Base-by-base conservation (phyloP, 345 rosid species). In the Geranium brycei region DNA sequence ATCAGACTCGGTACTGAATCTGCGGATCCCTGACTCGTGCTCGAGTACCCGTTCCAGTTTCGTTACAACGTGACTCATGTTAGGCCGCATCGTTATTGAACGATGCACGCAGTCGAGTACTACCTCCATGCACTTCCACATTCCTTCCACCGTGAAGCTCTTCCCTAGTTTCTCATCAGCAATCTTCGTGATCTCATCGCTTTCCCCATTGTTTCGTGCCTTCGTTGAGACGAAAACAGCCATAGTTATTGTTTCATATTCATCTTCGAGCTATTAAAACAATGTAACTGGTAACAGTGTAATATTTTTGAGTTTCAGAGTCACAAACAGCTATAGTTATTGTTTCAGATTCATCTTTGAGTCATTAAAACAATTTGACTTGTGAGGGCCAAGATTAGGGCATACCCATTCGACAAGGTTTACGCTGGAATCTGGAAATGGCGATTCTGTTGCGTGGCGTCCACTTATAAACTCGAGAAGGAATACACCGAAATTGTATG, bases 401-500 rank as follows among this genome's bases (percentile, higher is more conserved):
- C 88, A 71, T 86, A 92, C 98, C 96, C 85, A 83, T 76, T 87
- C 90, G 28, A 87, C 84, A 62, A 86, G 71, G 68, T 80, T 83
- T 69, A 78, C 80, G 17, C 73, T 73, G 51, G 91, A 69, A 72
- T 76, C 85, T 59, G 85, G 76, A 53, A 78, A 78, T 47, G 75
- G 77, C 58, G 80, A 76, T 17, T 74, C 79, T 1, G 85, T 70
- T 73, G 98, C 97, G 75, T 89, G 93, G 70, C 74, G 75, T 60
- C 98, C 95, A 0, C 85, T 77, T 59, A 87, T 80, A 60, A 89
- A 68, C 78, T 89, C 95, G 85, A 89, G 77, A 66, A 92, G 95
- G 71, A 92, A 92, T 53, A 89, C 89, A 10, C 96, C 98, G 65
- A 92, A 92, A 74, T 95, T 87, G 75, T 84, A 92, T 1, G 73